Conservation (phyloP, 768 basidiomycete genomes). For the Boletus rubescentipes region DNA sequence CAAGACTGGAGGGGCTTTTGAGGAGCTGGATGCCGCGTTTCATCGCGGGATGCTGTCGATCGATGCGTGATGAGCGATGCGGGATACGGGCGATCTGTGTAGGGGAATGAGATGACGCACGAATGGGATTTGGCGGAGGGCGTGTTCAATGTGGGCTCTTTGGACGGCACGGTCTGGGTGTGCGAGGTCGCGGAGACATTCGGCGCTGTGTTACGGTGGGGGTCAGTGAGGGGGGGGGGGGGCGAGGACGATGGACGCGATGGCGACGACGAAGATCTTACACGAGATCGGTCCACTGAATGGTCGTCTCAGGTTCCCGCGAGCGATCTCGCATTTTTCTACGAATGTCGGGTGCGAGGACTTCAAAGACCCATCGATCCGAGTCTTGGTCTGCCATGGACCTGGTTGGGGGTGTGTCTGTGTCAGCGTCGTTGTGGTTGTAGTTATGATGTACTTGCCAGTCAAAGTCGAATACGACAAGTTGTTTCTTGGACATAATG, state of each 20-base stretch:
- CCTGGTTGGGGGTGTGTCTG: slow-evolving; percentile 55
- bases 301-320: slow-evolving; percentile 54
- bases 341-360: slow-evolving; percentile 81
- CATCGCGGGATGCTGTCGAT: slow-evolving; percentile 91
- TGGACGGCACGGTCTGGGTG: slow-evolving; percentile 62
- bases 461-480: slow-evolving; percentile 96
- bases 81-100: too few species aligned
- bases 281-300: slow-evolving; percentile 97
- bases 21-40: slow-evolving; percentile 79
- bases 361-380: slow-evolving; percentile 90
- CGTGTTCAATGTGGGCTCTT: slow-evolving; percentile 70
- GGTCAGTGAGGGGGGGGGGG: too few species aligned
- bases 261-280: slow-evolving; percentile 39
- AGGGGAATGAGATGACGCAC: slow-evolving; percentile 47
- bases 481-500: slow-evolving; percentile 47
- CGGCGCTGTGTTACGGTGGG: too few species aligned
- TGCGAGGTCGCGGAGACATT: slow-evolving; percentile 62
- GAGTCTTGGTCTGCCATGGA: slow-evolving; percentile 95
- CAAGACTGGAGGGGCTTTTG: slow-evolving; percentile 58
- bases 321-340: slow-evolving; percentile 53
- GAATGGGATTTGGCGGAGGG: slow-evolving; percentile 82
- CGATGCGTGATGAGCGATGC: too few species aligned
- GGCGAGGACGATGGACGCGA: background rate
- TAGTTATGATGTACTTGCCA: slow-evolving; percentile 71
- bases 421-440: too few species aligned